Evolutionary conservation across 2,329 filamentous ascomycete genomes (phyloP).

Genomic region (Fusarium compactum): DNA sequence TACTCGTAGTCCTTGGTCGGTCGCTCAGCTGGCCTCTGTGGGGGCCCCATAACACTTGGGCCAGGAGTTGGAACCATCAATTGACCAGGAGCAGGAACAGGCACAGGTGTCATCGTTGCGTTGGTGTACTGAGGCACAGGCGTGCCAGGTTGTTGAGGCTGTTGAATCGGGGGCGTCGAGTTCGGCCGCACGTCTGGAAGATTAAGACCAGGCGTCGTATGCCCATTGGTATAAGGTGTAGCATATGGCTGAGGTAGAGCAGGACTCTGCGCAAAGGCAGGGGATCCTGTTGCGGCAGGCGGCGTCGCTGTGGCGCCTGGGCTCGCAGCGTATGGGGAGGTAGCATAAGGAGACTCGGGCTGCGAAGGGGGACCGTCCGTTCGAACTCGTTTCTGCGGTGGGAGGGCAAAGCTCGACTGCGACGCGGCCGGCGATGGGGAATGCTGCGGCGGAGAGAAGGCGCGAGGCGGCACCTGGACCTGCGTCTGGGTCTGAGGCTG

Average conservation of each 20-base stretch:
- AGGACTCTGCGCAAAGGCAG: slow-evolving; percentile 52
- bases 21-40: slow-evolving; percentile 71
- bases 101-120: slow-evolving; percentile 44
- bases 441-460: slow-evolving; percentile 73
- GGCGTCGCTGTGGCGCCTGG: slow-evolving; percentile 59
- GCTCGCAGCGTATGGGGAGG: slow-evolving; percentile 63
- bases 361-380: slow-evolving; percentile 75
- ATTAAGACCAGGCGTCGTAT: slow-evolving; percentile 52
- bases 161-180: slow-evolving; percentile 50
- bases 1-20: slow-evolving; percentile 73
- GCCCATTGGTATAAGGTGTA: slow-evolving; percentile 56
- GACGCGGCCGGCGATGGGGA: slow-evolving; percentile 71
- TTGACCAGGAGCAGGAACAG: slow-evolving; percentile 41
- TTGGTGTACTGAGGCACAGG: slow-evolving; percentile 46
- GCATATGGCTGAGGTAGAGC: slow-evolving; percentile 50
- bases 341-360: slow-evolving; percentile 71
- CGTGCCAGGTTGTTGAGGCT: slow-evolving; percentile 47
- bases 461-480: slow-evolving; percentile 61
- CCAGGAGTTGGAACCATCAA: slow-evolving; percentile 44
- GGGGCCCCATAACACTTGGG: slow-evolving; percentile 64
- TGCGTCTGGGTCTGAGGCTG: slow-evolving; percentile 65
- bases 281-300: slow-evolving; percentile 53
- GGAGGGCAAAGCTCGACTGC: slow-evolving; percentile 67
- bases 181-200: slow-evolving; percentile 52
- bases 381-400: slow-evolving; percentile 74